Evolutionary conservation across 1,284 basidiomycete species (phyloP).

Genomic region (Cryptococcus jaspeensis): DNA sequence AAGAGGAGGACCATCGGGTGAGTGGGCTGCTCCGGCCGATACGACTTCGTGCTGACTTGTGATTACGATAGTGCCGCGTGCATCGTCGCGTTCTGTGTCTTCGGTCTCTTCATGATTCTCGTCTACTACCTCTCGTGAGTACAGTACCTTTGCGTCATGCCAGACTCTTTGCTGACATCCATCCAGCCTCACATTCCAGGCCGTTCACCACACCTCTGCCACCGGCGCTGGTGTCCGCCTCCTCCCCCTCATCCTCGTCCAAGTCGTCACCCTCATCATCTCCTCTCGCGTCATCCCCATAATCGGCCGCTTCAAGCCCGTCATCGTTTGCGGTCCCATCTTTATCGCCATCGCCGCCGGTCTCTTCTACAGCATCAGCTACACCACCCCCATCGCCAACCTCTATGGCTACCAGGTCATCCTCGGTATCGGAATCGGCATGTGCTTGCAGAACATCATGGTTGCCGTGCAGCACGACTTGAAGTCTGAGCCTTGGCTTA

Average conservation of each 20-base stretch:
- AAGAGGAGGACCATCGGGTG: constrained; percentile 42
- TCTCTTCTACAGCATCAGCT: constrained; percentile 42
- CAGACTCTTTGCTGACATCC: neutral
- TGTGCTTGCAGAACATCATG: constrained; percentile 45
- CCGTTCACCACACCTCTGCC: constrained; percentile 45
- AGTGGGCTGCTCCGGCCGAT: constrained; percentile 14
- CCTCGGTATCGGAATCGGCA: constrained; percentile 45
- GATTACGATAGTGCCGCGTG: constrained; percentile 23
- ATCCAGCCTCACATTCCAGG: constrained; percentile 34
- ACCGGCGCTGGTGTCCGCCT: constrained; percentile 47
- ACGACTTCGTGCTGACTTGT: neutral
- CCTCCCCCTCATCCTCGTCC: constrained; percentile 46
- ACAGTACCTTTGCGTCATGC: too few species aligned
- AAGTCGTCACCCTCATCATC: constrained; percentile 44
- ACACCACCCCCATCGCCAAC: constrained; percentile 26
- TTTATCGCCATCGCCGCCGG: constrained; percentile 41
- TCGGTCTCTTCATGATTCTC: constrained; percentile 45
- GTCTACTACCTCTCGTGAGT: constrained; percentile 42
- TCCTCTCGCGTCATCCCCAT: constrained; percentile 42
- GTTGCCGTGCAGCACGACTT: constrained; percentile 47
- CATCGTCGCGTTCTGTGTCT: constrained; percentile 34
- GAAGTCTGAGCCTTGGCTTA: constrained; percentile 38
- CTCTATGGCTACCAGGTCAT: constrained; percentile 47
- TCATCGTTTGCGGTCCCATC: constrained; percentile 42
- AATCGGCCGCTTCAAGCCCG: constrained; percentile 43